These are phyloP conservation scores for Lactarius evosmus DNA, from an alignment of 768 basidiomycete species.

Conservation along the genomic window DNA sequence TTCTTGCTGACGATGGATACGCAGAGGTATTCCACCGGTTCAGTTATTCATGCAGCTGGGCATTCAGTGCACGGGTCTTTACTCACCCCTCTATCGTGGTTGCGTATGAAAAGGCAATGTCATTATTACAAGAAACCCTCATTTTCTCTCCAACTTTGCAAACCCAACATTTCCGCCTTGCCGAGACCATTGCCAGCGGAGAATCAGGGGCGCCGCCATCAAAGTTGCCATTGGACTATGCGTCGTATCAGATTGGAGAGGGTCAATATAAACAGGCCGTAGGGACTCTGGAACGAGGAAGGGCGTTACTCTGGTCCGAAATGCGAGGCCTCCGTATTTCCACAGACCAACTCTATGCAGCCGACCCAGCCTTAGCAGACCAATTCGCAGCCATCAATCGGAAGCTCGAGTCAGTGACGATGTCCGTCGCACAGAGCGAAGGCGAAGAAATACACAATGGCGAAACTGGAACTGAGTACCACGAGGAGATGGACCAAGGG, in stretches of 20 bases:
- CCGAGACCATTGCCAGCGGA: not conserved
- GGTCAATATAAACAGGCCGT: not conserved
- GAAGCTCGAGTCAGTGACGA: not conserved
- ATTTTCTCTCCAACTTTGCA: not conserved
- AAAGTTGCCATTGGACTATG: not conserved
- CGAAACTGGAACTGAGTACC: too few species aligned
- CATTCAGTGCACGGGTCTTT: not conserved
- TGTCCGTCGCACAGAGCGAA: not conserved
- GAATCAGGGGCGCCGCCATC: too few species aligned
- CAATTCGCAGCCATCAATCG: not conserved
- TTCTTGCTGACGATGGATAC: not conserved
- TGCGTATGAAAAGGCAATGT: not conserved
- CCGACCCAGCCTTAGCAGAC: not conserved
- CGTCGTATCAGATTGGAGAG: not conserved
- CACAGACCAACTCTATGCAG: not conserved
- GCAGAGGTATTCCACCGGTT: not conserved
- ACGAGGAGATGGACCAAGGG: not conserved
- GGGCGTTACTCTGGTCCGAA: slow-evolving; percentile 4
- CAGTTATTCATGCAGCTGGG: not conserved
- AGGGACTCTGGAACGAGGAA: not conserved
- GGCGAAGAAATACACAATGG: not conserved
- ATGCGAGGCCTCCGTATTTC: not conserved
- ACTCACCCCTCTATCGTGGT: not conserved
- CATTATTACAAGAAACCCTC: not conserved
- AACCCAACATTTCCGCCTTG: not conserved